Conservation (phyloP, 208 protist species). For the Trypanosoma melophagium region DNA sequence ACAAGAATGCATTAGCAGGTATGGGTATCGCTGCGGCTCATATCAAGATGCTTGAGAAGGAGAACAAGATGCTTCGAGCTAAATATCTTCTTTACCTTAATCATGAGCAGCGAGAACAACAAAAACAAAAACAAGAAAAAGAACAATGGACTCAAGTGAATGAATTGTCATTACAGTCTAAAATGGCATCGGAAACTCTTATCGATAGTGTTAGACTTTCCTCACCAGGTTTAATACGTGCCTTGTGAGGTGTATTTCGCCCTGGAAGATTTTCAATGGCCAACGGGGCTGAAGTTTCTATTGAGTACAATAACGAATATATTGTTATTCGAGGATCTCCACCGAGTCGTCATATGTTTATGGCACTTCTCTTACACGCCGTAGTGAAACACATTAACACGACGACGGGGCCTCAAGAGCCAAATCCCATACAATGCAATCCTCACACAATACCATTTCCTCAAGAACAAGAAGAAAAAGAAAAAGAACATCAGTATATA, state of each 20-base stretch:
- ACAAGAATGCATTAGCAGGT: neutral
- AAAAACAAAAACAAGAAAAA: neutral
- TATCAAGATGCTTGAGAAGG: neutral
- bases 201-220: slow-evolving; percentile 21
- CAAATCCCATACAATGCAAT: too few species aligned
- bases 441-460: too few species aligned
- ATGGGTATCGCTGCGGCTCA: neutral
- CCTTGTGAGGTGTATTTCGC: slow-evolving; percentile 5
- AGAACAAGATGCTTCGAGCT: slow-evolving; percentile 2
- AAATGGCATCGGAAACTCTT: too few species aligned
- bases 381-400: neutral
- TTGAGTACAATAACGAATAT: slow-evolving; percentile 12
- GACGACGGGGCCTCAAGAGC: too few species aligned
- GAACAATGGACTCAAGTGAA: neutral
- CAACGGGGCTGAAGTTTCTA: neutral
- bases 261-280: neutral
- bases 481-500: too few species aligned
- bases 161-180: too few species aligned
- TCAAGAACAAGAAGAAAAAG: too few species aligned
- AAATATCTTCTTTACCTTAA: slow-evolving; percentile 1
- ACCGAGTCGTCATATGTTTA: neutral
- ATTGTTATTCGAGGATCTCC: slow-evolving; percentile 13
- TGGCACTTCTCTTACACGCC: neutral
- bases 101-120: neutral
- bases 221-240: neutral